Evolutionary conservation across 805 yeast species (phyloP).

Genomic region (Cyberlindnera suaveolens): DNA sequence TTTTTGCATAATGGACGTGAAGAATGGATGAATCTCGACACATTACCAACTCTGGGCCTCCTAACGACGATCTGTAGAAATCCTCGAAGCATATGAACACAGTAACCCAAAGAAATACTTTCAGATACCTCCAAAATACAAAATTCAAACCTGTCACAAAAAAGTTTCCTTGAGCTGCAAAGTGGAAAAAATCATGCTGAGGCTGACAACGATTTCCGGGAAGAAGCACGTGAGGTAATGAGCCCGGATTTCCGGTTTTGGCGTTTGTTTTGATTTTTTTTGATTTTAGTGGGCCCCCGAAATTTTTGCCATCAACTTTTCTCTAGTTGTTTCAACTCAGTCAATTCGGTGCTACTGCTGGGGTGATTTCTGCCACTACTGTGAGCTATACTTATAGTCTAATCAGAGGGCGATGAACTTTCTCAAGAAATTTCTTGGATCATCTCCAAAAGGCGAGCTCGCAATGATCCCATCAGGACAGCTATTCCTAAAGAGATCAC

Average conservation of each 20-base stretch:
- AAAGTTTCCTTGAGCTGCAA: no score
- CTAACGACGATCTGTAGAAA: not conserved
- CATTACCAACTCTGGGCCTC: not conserved
- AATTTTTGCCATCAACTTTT: not conserved
- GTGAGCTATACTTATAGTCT: not conserved
- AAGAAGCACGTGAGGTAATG: no score
- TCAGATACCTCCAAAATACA: no score
- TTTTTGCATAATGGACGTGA: not conserved
- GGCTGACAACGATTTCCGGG: no score
- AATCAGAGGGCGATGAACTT: slow-evolving; percentile 46
- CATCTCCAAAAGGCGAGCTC: slow-evolving; percentile 52
- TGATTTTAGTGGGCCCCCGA: not conserved
- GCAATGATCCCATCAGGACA: slow-evolving; percentile 74
- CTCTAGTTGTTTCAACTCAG: not conserved
- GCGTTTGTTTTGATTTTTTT: slow-evolving; percentile 2
- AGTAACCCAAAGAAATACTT: no score
- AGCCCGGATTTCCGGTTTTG: slow-evolving; percentile 1
- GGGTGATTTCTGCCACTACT: not conserved
- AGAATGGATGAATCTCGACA: not conserved
- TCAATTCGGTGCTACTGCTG: not conserved
- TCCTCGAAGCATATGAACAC: no score
- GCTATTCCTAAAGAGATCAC: slow-evolving; percentile 65
- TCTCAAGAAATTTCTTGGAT: slow-evolving; percentile 55
- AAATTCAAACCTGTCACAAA: no score
- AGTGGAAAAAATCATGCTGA: no score